Evolutionary conservation across 257 asterid species (phyloP).

Genomic region (Asclepias syriaca): DNA sequence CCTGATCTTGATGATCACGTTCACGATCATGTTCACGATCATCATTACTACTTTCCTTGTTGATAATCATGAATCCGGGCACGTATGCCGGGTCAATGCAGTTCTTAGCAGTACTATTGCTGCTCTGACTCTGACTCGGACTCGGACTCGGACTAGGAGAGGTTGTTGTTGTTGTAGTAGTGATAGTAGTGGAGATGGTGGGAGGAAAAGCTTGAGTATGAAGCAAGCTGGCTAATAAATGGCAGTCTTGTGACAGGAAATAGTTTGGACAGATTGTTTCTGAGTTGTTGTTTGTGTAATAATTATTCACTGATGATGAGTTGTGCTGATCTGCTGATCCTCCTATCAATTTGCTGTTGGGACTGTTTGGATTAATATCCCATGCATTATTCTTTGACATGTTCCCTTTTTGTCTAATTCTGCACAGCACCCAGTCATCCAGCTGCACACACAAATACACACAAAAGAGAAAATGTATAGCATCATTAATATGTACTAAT

Average conservation of each 20-base stretch:
- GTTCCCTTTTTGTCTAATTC: constrained; percentile 64
- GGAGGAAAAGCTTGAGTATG: constrained; percentile 25
- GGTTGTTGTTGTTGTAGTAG: constrained; percentile 19
- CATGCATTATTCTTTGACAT: constrained; percentile 48
- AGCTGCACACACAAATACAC: constrained; percentile 26
- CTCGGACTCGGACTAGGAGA: not conserved
- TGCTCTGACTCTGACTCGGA: constrained; percentile 6
- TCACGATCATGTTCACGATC: no score
- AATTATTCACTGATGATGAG: constrained; percentile 7
- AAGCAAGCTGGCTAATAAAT: constrained; percentile 30
- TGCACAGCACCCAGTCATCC: constrained; percentile 70
- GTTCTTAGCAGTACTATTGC: not conserved
- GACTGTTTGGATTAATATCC: constrained; percentile 21
- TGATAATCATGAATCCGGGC: not conserved
- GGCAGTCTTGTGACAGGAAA: constrained; percentile 42
- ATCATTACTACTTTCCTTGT: not conserved
- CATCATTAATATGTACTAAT: not conserved
- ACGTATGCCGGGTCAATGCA: not conserved
- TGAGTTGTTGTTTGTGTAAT: constrained; percentile 1
- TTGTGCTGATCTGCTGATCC: constrained; percentile 10
- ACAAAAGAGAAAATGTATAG: no score
- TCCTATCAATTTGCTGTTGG: constrained; percentile 14
- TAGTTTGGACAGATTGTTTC: constrained; percentile 28
- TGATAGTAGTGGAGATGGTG: constrained; percentile 16
- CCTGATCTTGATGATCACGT: not conserved